Evolutionary conservation across 1,284 basidiomycete species (phyloP), one percentile per base, ranked within the genome.

Genomic region (Xerocomus nothofagi): DNA sequence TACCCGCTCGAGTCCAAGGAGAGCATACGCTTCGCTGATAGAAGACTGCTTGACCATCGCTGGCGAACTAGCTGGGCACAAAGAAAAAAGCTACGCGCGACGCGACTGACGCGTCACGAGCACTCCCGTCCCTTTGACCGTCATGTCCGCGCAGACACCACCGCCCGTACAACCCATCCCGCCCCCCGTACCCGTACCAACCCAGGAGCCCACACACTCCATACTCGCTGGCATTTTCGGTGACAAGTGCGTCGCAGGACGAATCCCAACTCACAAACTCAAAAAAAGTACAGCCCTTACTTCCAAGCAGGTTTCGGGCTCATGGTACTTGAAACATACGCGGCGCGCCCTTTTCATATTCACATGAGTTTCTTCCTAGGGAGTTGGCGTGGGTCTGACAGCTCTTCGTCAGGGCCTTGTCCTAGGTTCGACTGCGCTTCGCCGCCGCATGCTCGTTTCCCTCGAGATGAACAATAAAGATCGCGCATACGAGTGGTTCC

Each of bases 381-480:
- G 91, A 20, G 75, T 97, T 33, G 93, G 93, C 17, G 89, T 94
- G 17, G 91, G 80, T 32, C 72, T 94, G 1, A 87, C 88, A 3
- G 76, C 79, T 23, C 76, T 95, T 36, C 84, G 93, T 15, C 81
- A 88, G 62, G 84, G 84, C 26, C 63, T 84, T 18, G 80, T 86
- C 10, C 72, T 91, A 15, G 87, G 84, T 17, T 80, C 88, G 6
- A 84, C 80, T 4, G 78, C 88, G 29, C 83, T 95, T 36, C 93
- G 91, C 50, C 79, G 97, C 21, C 84, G 96, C 27, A 79, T 99
- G 74, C 84, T 99, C 43, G 94, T 99, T 37, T 89, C 93, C 6
- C 82, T 99, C 40, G 97, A 99, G 73, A 94, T 99, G 59, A 93
- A 92, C 44, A 98, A 95, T 61, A 93, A 95, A 65, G 97, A 99